Base-by-base conservation (phyloP, 2,329 filamentous ascomycete species). In the Macroventuria anomochaeta region DNA sequence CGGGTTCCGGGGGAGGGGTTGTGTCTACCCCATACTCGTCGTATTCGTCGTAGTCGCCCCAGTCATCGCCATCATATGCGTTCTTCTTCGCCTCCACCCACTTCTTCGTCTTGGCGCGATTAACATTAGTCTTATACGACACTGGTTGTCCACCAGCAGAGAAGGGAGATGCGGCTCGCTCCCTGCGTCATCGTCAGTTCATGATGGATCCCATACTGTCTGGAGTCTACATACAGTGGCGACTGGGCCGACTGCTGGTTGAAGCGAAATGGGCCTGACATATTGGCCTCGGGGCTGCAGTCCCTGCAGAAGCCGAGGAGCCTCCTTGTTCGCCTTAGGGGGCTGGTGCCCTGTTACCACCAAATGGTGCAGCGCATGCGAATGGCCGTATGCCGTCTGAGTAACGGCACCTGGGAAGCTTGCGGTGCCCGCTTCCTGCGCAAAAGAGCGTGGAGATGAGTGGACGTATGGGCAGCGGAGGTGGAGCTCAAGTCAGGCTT, bases 51-150 rank as follows among this genome's bases (percentile, higher is more conserved):
- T 78, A 79, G 36, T 85, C 88, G 29, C 91, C 93, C 93, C 93
- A 97, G 69, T 96, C 93, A 67, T 96, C 92, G 59, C 93, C 93
- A 67, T 93, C 93, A 70, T 97, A 97, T 70, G 86, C 90, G 65
- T 89, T 87, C 53, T 86, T 82, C 75, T 93, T 93, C 29, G 93
- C 93, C 68, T 96, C 89, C 31, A 93, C 88, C 93, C 93, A 97
- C 83, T 96, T 96, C 76, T 88, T 90, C 49, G 93, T 97, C 78
- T 96, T 96, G 50, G 87, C 84, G 57, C 93, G 87, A 76, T 90
- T 93, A 41, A 97, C 87, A 73, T 96, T 96, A 44, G 91, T 85
- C 72, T 90, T 89, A 77, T 93, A 96, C 21, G 82, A 84, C 23
- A 83, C 75, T 21, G 80, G 77, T 46, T 80, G 79, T 15, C 29